Conservation (phyloP, 164 flowering plant genomes). For the Santalum album region DNA sequence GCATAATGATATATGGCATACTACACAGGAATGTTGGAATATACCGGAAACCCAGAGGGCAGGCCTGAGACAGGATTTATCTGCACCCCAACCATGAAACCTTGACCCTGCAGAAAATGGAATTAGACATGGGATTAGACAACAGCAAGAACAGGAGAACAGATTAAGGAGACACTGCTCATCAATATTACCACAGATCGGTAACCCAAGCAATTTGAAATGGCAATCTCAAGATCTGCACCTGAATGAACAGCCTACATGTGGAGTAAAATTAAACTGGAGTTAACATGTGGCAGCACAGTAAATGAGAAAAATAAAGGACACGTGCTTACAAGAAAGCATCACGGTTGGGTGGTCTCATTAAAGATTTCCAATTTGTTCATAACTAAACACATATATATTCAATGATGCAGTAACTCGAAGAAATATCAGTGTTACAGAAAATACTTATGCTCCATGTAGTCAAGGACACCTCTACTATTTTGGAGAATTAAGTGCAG, state of each 20-base stretch:
- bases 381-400: too few species aligned
- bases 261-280: neutral
- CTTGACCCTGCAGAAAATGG: conserved; percentile 61
- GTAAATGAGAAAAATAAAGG: neutral
- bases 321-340: too few species aligned
- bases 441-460: too few species aligned
- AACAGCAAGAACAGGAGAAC: neutral
- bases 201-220: conserved; percentile 90
- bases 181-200: conserved; percentile 51
- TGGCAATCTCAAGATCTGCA: conserved; percentile 97
- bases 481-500: too few species aligned
- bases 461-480: too few species aligned
- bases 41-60: conserved; percentile 84
- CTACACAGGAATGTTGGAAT: conserved; percentile 4
- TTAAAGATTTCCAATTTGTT: too few species aligned
- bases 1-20: neutral
- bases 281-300: neutral
- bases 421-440: too few species aligned
- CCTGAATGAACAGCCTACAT: conserved; percentile 98
- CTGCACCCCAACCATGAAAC: conserved; percentile 95
- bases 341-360: too few species aligned
- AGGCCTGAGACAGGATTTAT: conserved; percentile 81
- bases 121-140: too few species aligned
- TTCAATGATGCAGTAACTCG: too few species aligned
- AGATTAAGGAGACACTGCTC: neutral